Evolutionary conservation across 1,284 basidiomycete species (phyloP), one percentile per base, ranked within the genome.

Genomic region (Cystobasidium pallidum): DNA sequence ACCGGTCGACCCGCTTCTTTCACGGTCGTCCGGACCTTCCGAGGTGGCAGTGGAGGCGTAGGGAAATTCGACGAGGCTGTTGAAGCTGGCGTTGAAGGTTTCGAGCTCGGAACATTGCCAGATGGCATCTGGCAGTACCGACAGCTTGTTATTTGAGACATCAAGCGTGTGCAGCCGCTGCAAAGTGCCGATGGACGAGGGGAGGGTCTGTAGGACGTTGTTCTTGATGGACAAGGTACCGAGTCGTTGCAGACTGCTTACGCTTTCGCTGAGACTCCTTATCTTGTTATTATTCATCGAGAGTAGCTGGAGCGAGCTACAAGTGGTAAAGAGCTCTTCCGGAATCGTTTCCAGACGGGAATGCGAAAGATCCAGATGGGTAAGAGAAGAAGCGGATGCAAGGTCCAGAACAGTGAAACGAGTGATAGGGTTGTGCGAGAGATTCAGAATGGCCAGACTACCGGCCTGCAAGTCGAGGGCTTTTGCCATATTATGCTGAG

Each of bases 131-230:
- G 94, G 92, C 0, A 98, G 82, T 75, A 89, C 87, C 24, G 85
- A 87, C 62, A 99, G 83, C 77, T 91, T 91, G 83, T 99, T 99
- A 80, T 94, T 94, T 79, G 96, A 94, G 2, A 90, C 88, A 77
- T 96, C 91, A 52, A 98, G 84, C 2, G 82, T 83, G 75, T 88
- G 86, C n/a, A 99, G 86, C 65, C 87, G 88, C 80, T 87, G 86
- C 66, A 99, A 83, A 19, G 84, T 83, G 30, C 93, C 92, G 63
- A 99, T 88, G 47, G 86, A 88, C 17, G 85, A 81, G 0, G 96
- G 96, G 0, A 99, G 84, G 19, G 85, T 82, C 57, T 88, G 87
- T 8, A 99, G 85, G 77, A 89, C 86, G 81, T 98, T 99, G 81
- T 97, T 92, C 57, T 91, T 92, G 79, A 92, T 93, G 3, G 90